Evolutionary conservation across 441 rosid genomes (phyloP).

Genomic region (Rhodomyrtus psidioides): DNA sequence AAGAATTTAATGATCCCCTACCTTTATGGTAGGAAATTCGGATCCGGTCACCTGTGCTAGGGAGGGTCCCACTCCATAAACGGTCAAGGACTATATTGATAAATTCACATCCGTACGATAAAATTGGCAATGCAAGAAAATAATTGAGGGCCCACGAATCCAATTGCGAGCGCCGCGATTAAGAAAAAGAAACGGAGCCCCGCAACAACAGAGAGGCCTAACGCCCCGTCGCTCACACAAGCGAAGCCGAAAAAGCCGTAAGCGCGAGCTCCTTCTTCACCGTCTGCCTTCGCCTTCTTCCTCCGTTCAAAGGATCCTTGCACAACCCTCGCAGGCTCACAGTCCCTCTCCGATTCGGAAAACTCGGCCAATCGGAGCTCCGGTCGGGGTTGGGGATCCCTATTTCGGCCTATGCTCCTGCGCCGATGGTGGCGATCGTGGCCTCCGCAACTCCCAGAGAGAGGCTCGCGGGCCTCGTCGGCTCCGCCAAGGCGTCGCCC

Average conservation of each 20-base stretch:
- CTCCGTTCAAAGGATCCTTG: not conserved
- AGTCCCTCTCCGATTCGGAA: not conserved
- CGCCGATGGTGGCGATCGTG: conserved; percentile 48
- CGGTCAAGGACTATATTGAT: rapidly evolving
- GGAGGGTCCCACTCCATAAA: no score
- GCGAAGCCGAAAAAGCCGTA: no score
- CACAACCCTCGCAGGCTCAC: not conserved
- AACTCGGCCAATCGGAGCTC: not conserved
- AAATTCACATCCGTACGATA: rapidly evolving
- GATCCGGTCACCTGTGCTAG: no score
- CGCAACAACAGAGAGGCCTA: not conserved
- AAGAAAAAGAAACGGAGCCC: not conserved
- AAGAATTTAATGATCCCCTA: no score
- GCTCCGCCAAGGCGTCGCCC: conserved; percentile 42
- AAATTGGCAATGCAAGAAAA: not conserved
- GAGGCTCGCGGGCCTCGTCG: conserved; percentile 40
- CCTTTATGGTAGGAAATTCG: no score
- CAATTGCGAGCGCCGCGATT: not conserved
- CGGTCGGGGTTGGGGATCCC: not conserved
- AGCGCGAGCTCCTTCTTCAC: not conserved
- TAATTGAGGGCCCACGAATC: not conserved
- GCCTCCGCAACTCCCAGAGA: conserved; percentile 37
- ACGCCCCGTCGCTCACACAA: not conserved
- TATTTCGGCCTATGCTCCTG: not conserved
- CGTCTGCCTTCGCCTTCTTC: not conserved